Evolutionary conservation across 768 basidiomycete genomes (phyloP).

Genomic region (Psilocybe sp.): DNA sequence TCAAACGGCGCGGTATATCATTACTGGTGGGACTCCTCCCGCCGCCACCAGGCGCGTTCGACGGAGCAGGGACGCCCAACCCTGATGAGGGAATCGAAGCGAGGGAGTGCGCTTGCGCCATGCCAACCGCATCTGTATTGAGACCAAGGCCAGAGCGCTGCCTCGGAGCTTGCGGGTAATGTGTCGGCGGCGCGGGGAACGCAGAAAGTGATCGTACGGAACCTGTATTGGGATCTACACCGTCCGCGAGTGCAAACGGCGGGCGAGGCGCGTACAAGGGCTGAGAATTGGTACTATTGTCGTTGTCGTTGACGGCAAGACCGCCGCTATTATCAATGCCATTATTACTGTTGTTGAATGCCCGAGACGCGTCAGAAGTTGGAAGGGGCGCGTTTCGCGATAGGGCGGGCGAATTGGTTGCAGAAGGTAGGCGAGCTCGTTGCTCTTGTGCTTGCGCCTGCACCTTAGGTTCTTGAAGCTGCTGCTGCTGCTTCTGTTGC

Average conservation of each 20-base stretch:
- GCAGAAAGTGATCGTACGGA: conserved; percentile 70
- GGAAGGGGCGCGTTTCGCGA: not conserved
- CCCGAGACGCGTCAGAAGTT: not conserved
- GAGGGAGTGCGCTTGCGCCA: too few relatives aligned
- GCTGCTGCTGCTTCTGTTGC: conserved; percentile 3
- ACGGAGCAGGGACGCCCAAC: too few relatives aligned
- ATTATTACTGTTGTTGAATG: too few relatives aligned
- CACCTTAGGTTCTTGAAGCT: conserved; percentile 8
- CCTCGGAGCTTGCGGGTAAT: conserved; percentile 44
- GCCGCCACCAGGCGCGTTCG: too few relatives aligned
- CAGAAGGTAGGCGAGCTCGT: not conserved
- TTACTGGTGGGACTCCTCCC: too few relatives aligned
- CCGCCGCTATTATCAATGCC: too few relatives aligned
- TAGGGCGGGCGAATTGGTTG: not conserved
- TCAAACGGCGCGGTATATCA: too few relatives aligned
- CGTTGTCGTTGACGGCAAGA: too few relatives aligned
- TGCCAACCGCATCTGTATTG: not conserved
- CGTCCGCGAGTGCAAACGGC: conserved; percentile 16
- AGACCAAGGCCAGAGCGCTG: conserved; percentile 14
- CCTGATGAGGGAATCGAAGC: too few relatives aligned
- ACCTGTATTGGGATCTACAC: conserved; percentile 39
- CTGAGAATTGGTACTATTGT: too few relatives aligned
- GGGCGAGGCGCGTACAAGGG: too few relatives aligned
- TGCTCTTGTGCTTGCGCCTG: conserved; percentile 2
- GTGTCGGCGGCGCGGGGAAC: conserved; percentile 71